Evolutionary conservation across 306 rosid species (phyloP), one percentile per base, ranked within the genome.

Genomic region (Inga oerstediana): DNA sequence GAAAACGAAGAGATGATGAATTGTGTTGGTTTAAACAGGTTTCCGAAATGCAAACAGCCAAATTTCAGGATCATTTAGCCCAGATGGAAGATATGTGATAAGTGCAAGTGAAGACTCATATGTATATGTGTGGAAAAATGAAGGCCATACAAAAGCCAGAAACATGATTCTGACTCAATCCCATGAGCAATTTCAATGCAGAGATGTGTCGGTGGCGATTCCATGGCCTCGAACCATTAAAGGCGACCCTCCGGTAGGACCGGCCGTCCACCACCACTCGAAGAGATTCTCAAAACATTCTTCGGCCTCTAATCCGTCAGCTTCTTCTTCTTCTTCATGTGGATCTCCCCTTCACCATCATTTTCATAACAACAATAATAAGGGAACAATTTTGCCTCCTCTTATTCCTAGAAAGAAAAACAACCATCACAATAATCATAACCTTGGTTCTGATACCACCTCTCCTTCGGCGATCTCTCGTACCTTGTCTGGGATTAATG

Each of bases 91-190:
- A 83, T 91, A 91, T n/a, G 80, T 94, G 12, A 37, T 94, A 48
- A 85, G 90, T 64, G 97, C 97, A 11, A 92, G 98, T 65, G 98
- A 94, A 76, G 98, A 94, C 81, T 92, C 95, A 59, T 85, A 94
- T n/a, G 98, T 94, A 3, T 90, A 68, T 45, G 48, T 94, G 0
- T 92, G 95, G 98, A 90, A 79, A 77, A 86, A 78, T 37, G 94
- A 92, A 69, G 98, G 75, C 27, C 12, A 71, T 0, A 91, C 92
- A 17, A 94, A 91, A 81, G 66, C 71, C 15, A 86, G 85, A 73
- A 72, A 44, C 16, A 3, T 87, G 10, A 44, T 72, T n/a, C 86
- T 84, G 20, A 78, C 86, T 1, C 59, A 85, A 45, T 76, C 93
- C 51, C 88, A 92, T 5, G 97, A 94, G 74, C 88, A 89, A 46